A percentile compares a stretch with the other conserved stretches of the same genome.
These are phyloP conservation scores for Rhizopus delemar DNA, from an alignment of 371 early-diverging fungal species.

Conservation along the genomic window DNA sequence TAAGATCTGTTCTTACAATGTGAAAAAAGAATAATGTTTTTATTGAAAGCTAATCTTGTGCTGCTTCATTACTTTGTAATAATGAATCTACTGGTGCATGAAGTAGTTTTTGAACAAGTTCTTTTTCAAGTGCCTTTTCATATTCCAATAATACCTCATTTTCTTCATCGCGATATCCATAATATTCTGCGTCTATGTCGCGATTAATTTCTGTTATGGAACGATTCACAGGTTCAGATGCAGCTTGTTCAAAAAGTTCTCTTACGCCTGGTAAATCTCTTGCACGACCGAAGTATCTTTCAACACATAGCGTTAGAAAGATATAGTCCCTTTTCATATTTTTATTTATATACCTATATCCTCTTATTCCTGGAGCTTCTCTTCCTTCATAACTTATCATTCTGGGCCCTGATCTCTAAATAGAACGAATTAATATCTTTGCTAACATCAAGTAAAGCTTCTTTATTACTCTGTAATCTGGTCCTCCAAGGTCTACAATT, in stretches of 20 bases:
- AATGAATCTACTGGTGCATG: constrained; percentile 40
- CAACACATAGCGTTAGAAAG: constrained; percentile 1
- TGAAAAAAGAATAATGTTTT: background rate
- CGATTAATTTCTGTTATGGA: constrained; percentile 74
- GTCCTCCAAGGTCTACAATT: constrained; percentile 92
- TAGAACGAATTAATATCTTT: no score
- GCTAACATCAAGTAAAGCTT: background rate
- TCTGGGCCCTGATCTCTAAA: constrained; percentile 71
- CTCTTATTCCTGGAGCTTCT: constrained; percentile 88
- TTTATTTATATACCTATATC: constrained; percentile 76
- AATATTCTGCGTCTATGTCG: constrained; percentile 92
- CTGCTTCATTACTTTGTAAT: background rate
- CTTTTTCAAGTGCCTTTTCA: constrained; percentile 64
- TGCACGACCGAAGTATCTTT: constrained; percentile 94
- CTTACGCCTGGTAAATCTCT: constrained; percentile 93
- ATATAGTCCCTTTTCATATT: background rate
- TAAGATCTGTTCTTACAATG: background rate
- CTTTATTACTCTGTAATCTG: constrained; percentile 79
- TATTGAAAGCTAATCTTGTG: background rate
- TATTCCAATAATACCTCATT: constrained; percentile 80
- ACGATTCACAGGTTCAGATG: constrained; percentile 44
- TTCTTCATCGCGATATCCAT: constrained; percentile 94
- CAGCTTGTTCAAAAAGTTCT: constrained; percentile 82
- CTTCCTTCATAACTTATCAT: constrained; percentile 85
- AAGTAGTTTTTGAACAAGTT: constrained; percentile 39